Conservation (phyloP, 2,329 filamentous ascomycete genomes). For the Neophaeococcomyces mojaviensis region DNA sequence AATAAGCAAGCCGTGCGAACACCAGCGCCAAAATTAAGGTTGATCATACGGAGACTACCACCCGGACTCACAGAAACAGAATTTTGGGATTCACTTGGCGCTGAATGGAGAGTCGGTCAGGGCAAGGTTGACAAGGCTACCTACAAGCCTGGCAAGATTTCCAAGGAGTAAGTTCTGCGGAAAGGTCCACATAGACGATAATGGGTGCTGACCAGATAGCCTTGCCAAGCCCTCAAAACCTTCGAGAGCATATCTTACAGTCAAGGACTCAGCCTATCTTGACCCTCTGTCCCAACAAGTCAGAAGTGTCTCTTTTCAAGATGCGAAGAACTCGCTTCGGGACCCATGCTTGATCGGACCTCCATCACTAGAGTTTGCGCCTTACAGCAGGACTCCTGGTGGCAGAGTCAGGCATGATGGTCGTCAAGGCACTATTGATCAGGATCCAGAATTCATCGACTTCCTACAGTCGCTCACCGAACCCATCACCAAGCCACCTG, state of each 20-base stretch:
- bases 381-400: slow-evolving; percentile 74
- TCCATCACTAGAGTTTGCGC: slow-evolving; percentile 71
- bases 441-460: slow-evolving; percentile 89
- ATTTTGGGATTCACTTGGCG: slow-evolving; percentile 63
- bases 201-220: slow-evolving; percentile 38
- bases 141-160: slow-evolving; percentile 68
- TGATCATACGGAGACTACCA: slow-evolving; percentile 75
- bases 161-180: slow-evolving; percentile 63
- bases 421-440: slow-evolving; percentile 89
- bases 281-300: slow-evolving; percentile 62
- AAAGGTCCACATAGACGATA: slow-evolving; percentile 1
- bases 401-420: slow-evolving; percentile 69
- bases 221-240: slow-evolving; percentile 79
- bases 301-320: slow-evolving; percentile 63
- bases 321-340: slow-evolving; percentile 68
- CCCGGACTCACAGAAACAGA: slow-evolving; percentile 77
- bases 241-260: slow-evolving; percentile 72
- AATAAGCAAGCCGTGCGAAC: slow-evolving; percentile 34
- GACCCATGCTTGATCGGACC: slow-evolving; percentile 68
- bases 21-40: slow-evolving; percentile 63
- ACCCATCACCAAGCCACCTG: slow-evolving; percentile 49
- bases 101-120: slow-evolving; percentile 71
- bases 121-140: slow-evolving; percentile 80
- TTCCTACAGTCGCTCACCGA: slow-evolving; percentile 86
- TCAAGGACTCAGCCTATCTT: slow-evolving; percentile 65